Evolutionary conservation across 1,284 basidiomycete genomes (phyloP), one percentile per base, ranked within the genome.

Genomic region (Anthracocystis walkeri): DNA sequence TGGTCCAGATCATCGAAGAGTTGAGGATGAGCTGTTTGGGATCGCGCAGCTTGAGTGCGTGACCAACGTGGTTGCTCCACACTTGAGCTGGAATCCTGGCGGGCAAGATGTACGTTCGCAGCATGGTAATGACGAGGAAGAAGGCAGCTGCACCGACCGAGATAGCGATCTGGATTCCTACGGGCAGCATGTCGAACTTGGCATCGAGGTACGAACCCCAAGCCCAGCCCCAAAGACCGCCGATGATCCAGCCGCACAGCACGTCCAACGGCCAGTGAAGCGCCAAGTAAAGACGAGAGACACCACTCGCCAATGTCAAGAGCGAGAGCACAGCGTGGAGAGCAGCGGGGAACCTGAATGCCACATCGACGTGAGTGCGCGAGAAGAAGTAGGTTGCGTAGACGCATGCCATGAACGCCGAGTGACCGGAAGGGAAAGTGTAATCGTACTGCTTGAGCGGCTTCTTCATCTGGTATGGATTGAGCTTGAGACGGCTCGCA

Each of bases 221-320:
- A 20, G 56, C 63, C 63, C 63, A 65, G 20, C 63, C 63, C 63
- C 63, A 65, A 6, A 65, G 44, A 25, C 51, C 56, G 16, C 63
- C 63, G 29, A 65, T 31, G 25, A 58, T 35, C 63, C 63, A 65
- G 38, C 63, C 63, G 23, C 63, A 58, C 25, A 65, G 4, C 20
- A 65, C 63, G 44, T 65, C 63, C 23, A 53, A 27, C 12, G 63
- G 63, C 63, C 63, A 65, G 40, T 65, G 63, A 27, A 65, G 63
- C 16, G 63, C 63, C 4, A 65, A 51, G n/a, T 65, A 65, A 4
- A 65, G 56, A 65, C 63, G 63, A 8, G 63, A 65, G 12, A 65
- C 7, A 65, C 63, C 63, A 44, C 56, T 58, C 5, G 56, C 56
- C 31, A 65, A n/a, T 12, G 63, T 65, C 23, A 65, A 25, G 18